Percentiles rank a stretch among this genome's conserved stretches.
Conservation (phyloP, 306 rosid genomes). For the Urtica urens region DNA sequence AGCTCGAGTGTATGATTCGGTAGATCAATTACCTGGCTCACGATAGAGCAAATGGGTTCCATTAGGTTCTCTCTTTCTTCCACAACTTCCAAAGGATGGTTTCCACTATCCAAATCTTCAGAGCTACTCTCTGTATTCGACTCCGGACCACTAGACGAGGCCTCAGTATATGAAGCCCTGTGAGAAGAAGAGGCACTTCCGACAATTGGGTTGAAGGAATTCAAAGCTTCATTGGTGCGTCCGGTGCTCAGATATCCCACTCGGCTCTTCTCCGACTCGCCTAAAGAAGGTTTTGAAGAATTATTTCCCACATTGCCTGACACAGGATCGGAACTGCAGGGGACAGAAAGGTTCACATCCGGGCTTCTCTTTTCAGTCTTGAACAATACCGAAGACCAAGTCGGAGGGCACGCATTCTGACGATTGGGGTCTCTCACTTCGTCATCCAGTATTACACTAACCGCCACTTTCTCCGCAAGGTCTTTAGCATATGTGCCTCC, state of each 20-base stretch:
- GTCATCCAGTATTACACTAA: too few species aligned
- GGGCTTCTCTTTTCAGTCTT: too few species aligned
- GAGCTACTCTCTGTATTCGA: neutral
- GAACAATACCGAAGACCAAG: too few species aligned
- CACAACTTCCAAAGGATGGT: neutral
- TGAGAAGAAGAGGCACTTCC: neutral
- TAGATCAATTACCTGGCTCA: constrained; percentile 21
- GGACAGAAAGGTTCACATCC: too few species aligned
- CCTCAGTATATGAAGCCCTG: constrained; percentile 16
- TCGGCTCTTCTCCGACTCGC: neutral
- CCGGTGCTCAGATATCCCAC: neutral
- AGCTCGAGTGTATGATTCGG: neutral
- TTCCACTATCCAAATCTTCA: neutral
- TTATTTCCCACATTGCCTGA: constrained; percentile 2
- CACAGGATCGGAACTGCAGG: constrained; percentile 1
- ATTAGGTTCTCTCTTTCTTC: neutral
- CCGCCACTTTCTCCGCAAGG: too few species aligned
- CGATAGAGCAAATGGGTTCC: constrained; percentile 7
- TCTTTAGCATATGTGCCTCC: too few species aligned
- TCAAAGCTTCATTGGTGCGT: neutral
- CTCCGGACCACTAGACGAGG: neutral
- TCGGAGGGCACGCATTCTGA: too few species aligned
- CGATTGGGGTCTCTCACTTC: too few species aligned
- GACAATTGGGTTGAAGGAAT: neutral
- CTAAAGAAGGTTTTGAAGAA: neutral